Conservation (phyloP, 768 basidiomycete genomes). For the Tephrocybe sp. region DNA sequence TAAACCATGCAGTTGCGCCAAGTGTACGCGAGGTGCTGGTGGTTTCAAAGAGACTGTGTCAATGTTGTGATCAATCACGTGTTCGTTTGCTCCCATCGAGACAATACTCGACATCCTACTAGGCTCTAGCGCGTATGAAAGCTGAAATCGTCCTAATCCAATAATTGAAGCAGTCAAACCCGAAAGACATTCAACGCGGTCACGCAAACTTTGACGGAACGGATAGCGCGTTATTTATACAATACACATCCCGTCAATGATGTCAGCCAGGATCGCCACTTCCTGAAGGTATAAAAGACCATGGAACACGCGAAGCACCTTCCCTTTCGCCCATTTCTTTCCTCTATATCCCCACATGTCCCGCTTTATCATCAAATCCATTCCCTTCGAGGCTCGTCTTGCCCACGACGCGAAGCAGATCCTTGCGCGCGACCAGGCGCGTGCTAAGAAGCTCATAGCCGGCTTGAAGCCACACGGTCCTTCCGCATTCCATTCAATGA, state of each 20-base stretch:
- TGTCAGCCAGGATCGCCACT: slow-evolving; percentile 10
- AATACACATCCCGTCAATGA: too few species aligned
- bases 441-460: slow-evolving; percentile 53
- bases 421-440: slow-evolving; percentile 49
- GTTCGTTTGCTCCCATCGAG: background rate
- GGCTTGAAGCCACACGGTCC: slow-evolving; percentile 57
- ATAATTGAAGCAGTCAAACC: too few species aligned
- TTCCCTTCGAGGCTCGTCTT: slow-evolving; percentile 47
- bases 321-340: background rate
- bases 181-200: too few species aligned
- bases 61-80: background rate
- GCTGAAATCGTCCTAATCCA: too few species aligned
- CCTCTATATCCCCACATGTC: slow-evolving; percentile 29
- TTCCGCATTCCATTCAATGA: slow-evolving; percentile 26
- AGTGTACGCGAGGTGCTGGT: too few species aligned
- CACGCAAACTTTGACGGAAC: too few species aligned
- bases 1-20: background rate
- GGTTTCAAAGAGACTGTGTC: too few species aligned
- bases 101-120: too few species aligned
- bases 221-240: too few species aligned
- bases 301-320: background rate
- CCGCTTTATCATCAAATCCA: slow-evolving; percentile 28
- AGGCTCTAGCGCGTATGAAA: too few species aligned
- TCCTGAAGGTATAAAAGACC: slow-evolving; percentile 3
- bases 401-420: slow-evolving; percentile 43